Conservation (phyloP, 306 rosid species). For the Bauhinia variegata region DNA sequence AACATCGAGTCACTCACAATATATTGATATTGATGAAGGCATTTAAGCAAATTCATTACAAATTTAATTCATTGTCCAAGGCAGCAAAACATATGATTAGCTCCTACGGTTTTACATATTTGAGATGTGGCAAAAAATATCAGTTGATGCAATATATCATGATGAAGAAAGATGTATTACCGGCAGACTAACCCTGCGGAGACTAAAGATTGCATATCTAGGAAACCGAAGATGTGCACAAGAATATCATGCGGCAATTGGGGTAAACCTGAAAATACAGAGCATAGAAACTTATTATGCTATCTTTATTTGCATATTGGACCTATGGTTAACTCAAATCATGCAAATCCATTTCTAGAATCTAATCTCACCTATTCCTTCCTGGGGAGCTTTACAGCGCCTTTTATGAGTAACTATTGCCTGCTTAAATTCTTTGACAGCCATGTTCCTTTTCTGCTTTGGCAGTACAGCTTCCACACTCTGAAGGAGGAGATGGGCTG, state of each 20-base stretch:
- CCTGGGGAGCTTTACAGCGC: constrained; percentile 57
- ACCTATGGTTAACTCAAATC: not conserved
- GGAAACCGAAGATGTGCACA: constrained; percentile 65
- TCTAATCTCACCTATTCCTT: constrained; percentile 55
- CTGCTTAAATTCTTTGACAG: constrained; percentile 68
- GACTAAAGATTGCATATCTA: constrained; percentile 68
- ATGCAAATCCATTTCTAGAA: constrained; percentile 26
- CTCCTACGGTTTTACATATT: constrained; percentile 1
- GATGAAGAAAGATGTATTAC: constrained; percentile 47
- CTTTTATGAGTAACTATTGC: constrained; percentile 83
- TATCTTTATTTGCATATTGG: constrained; percentile 13
- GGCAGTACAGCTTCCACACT: constrained; percentile 74
- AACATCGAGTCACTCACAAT: constrained; percentile 28
- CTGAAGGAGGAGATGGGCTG: constrained; percentile 66
- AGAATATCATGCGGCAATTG: constrained; percentile 75
- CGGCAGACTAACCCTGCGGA: constrained; percentile 65
- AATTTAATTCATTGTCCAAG: constrained; percentile 17
- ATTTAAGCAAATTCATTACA: constrained; percentile 13
- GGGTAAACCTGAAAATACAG: constrained; percentile 51
- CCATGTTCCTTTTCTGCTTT: constrained; percentile 74
- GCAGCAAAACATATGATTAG: constrained; percentile 8
- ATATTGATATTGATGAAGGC: constrained; percentile 5
- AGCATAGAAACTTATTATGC: constrained; percentile 10
- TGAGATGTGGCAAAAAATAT: constrained; percentile 17
- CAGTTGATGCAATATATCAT: constrained; percentile 19